Evolutionary conservation across 2,329 filamentous ascomycete genomes (phyloP).

Genomic region (Apiospora aurea): DNA sequence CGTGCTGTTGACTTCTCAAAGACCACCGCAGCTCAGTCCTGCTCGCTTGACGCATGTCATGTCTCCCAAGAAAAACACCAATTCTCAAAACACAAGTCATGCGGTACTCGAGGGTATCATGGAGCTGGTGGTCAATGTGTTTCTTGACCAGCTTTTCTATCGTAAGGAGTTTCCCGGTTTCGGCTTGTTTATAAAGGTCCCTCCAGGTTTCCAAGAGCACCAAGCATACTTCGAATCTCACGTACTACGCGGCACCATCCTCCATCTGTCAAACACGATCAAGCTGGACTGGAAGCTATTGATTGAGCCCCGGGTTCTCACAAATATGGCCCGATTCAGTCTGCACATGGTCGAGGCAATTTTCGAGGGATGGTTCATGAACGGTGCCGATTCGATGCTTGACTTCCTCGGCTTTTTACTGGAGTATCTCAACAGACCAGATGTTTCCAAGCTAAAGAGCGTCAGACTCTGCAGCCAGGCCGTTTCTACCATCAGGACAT

Average conservation of each 20-base stretch:
- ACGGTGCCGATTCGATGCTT: conserved; percentile 81
- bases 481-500: conserved; percentile 75
- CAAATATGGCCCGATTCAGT: conserved; percentile 83
- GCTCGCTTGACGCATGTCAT: conserved; percentile 70
- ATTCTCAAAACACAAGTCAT: conserved; percentile 64
- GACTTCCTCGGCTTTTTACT: conserved; percentile 86
- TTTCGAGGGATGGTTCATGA: conserved; percentile 96
- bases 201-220: conserved; percentile 92
- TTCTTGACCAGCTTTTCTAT: conserved; percentile 83
- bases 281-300: conserved; percentile 75
- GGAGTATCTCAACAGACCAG: conserved; percentile 87
- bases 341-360: conserved; percentile 86
- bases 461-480: conserved; percentile 92
- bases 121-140: conserved; percentile 79
- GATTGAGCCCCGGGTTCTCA: conserved; percentile 82
- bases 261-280: conserved; percentile 73
- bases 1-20: conserved; percentile 80
- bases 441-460: conserved; percentile 81
- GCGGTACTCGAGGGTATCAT: conserved; percentile 78
- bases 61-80: conserved; percentile 61
- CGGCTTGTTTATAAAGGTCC: conserved; percentile 83
- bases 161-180: conserved; percentile 93
- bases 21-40: conserved; percentile 64
- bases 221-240: conserved; percentile 96
- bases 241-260: conserved; percentile 77